Percentiles rank a stretch among this genome's conserved stretches.
These are phyloP conservation scores for Podospora appendiculata DNA, from an alignment of 495 filamentous ascomycete genomes.

Conservation along the genomic window DNA sequence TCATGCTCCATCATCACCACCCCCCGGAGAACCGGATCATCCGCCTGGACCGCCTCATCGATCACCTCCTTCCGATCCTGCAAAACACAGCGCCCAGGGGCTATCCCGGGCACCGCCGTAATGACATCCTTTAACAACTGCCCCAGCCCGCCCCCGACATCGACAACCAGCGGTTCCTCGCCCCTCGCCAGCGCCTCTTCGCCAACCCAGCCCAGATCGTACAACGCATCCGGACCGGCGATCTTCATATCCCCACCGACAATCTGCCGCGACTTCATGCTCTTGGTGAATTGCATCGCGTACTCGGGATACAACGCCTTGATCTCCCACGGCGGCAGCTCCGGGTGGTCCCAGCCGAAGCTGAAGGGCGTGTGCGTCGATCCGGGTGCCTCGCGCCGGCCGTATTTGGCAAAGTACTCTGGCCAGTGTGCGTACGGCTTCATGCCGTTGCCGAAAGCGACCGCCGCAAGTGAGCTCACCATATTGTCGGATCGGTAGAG, in stretches of 20 bases:
- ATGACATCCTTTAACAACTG: constrained; percentile 34
- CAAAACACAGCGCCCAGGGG: constrained; percentile 28
- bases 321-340: constrained; percentile 20
- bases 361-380: constrained; percentile 16
- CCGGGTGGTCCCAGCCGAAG: constrained; percentile 20
- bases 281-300: constrained; percentile 6
- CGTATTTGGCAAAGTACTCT: constrained; percentile 17
- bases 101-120: constrained; percentile 19
- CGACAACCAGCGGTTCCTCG: constrained; percentile 28
- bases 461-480: constrained; percentile 8
- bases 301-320: constrained; percentile 19
- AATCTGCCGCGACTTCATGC: constrained; percentile 15
- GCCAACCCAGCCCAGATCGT: constrained; percentile 17
- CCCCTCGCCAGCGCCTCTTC: constrained; percentile 3
- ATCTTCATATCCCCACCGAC: constrained; percentile 13
- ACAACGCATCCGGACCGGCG: constrained; percentile 8
- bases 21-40: constrained; percentile 12
- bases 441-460: constrained; percentile 20
- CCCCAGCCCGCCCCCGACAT: constrained; percentile 42
- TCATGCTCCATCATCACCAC: constrained; percentile 31
- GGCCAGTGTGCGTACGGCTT: constrained; percentile 18
- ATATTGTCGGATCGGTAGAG: constrained; percentile 12
- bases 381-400: constrained; percentile 10
- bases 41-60: constrained; percentile 13
- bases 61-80: constrained; percentile 39